Evolutionary conservation across 768 basidiomycete species (phyloP), one percentile per base, ranked within the genome.

Genomic region (Russula griseocarnosa): DNA sequence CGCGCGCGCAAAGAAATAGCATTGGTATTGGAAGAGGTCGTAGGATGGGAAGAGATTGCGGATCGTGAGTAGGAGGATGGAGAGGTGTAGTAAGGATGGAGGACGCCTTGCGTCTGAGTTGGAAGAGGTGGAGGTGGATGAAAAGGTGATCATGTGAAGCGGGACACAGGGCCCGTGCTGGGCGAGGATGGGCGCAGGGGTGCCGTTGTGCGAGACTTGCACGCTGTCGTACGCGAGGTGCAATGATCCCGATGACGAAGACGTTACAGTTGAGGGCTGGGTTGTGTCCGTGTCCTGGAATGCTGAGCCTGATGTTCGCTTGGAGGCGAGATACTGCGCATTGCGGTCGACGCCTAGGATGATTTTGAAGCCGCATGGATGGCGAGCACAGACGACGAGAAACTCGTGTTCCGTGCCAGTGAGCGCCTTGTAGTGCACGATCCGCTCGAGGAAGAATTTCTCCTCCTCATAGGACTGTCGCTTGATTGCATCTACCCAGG

Each of bases 371-470:
- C 66, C 66, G 24, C 56, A 64, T 3, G 66, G 62, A 28, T 62
- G 59, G 3, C 22, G 18, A 8, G 54, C 62, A 46, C 60, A 30
- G 18, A 69, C 46, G 56, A 69, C 16, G 49, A 69, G 68, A 36
- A 61, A 64, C 47, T 69, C 68, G 62, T 69, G 68, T 24, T 69
- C 68, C 68, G 67, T 69, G 42, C 58, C 62, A 9, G 51, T 38
- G 40, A 54, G 42, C 18, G 62, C 60, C 44, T 69, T 69, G 58
- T 64, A 60, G 49, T 69, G 68, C 14, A 64, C 66, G 62, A 67
- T 56, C 30, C 47, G 51, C 14, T 69, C 59, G 34, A 69, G 36
- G 34, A 49, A 28, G 49, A 58, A 69, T 42, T 40, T 22, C n/a
- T 28, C 34, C 10, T 61, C 58, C 11, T 60, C 55, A 5, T 13